phyloP scores from a whole-genome alignment of 352 stramenopile genomes.

The Hyaloperonospora brassicae region DNA sequence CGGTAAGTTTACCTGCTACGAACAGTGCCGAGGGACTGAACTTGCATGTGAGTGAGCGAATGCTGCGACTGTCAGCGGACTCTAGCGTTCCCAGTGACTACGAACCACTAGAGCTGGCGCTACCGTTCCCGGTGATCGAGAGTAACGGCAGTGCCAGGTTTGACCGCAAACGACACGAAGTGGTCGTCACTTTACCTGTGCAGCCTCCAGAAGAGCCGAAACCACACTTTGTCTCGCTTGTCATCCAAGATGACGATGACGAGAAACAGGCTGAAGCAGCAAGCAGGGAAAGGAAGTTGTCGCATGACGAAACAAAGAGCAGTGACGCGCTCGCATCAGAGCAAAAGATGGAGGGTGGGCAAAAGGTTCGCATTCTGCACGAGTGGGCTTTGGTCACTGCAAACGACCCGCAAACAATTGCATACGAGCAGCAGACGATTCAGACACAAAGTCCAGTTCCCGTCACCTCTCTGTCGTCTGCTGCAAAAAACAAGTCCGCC shows the following conservation, averaged over 20 bases:
- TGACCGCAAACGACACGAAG: constrained; percentile 64
- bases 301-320: neutral
- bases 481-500: too few species aligned
- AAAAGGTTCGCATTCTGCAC: constrained; percentile 47
- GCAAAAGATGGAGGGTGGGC: constrained; percentile 22
- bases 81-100: constrained; percentile 26
- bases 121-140: constrained; percentile 77
- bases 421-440: constrained; percentile 4
- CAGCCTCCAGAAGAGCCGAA: constrained; percentile 36
- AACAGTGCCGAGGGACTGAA: constrained; percentile 49
- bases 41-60: constrained; percentile 55
- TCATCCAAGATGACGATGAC: constrained; percentile 35
- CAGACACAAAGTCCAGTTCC: constrained; percentile 1
- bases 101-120: constrained; percentile 37
- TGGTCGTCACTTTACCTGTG: constrained; percentile 78
- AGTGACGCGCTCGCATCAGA: neutral
- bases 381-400: constrained; percentile 63
- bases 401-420: constrained; percentile 43
- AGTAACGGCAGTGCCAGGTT: constrained; percentile 73
- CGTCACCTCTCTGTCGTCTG: too few species aligned
- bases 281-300: neutral
- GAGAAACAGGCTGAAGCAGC: constrained; percentile 12
- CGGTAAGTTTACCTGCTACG: constrained; percentile 52
- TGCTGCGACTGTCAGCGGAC: constrained; percentile 31
- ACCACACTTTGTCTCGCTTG: constrained; percentile 21